These are phyloP conservation scores for Isabelozyma heimii DNA, from an alignment of 805 yeast genomes.

Conservation along the genomic window DNA sequence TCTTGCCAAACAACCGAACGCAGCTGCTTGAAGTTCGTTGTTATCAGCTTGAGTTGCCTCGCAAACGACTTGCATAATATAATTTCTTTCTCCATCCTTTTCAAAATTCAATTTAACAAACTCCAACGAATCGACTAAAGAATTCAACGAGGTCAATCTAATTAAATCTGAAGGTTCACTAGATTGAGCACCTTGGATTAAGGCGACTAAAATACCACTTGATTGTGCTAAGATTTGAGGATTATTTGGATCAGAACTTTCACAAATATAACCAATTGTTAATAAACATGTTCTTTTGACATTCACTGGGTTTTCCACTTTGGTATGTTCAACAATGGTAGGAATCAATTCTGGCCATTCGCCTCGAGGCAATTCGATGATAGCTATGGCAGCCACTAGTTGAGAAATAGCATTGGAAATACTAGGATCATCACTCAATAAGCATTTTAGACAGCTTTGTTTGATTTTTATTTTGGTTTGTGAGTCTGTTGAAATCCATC, in stretches of 20 bases:
- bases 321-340: conserved; percentile 82
- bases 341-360: conserved; percentile 89
- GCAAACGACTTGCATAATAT: conserved; percentile 97
- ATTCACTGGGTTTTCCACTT: conserved; percentile 69
- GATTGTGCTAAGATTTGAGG: conserved; percentile 79
- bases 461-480: conserved; percentile 64
- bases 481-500: conserved; percentile 68
- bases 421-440: conserved; percentile 64
- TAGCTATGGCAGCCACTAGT: conserved; percentile 95
- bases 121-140: conserved; percentile 85
- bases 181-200: conserved; percentile 92
- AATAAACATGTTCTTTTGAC: conserved; percentile 84
- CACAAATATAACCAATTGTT: conserved; percentile 95
- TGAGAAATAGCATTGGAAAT: conserved; percentile 91
- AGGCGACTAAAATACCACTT: conserved; percentile 89
- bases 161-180: conserved; percentile 73
- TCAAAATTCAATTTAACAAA: conserved; percentile 87
- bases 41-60: conserved; percentile 95
- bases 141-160: conserved; percentile 86
- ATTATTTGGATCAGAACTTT: conserved; percentile 81
- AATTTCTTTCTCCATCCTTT: conserved; percentile 92
- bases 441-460: conserved; percentile 52
- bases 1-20: conserved; percentile 91
- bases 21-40: conserved; percentile 83
- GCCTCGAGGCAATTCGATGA: conserved; percentile 81